Percentiles rank a stretch among this genome's conserved stretches.
phyloP scores from a whole-genome alignment of 371 early-diverging fungal species.

The Actinomucor elegans region DNA sequence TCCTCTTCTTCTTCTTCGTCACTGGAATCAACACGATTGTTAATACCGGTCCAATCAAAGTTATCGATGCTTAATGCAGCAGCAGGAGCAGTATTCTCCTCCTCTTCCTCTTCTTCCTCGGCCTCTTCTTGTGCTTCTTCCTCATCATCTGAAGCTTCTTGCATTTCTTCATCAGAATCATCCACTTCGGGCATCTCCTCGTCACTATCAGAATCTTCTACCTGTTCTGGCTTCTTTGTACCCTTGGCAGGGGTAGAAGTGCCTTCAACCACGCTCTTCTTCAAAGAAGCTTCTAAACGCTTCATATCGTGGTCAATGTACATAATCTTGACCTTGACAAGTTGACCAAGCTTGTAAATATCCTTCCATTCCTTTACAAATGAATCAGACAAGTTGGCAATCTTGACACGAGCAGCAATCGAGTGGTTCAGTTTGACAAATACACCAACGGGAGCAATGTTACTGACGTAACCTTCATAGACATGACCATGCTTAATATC shows the following conservation, averaged over 20 bases:
- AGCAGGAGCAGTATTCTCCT: conserved; percentile 32
- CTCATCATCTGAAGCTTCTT: conserved; percentile 41
- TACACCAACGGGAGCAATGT: conserved; percentile 70
- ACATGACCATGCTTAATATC: conserved; percentile 58
- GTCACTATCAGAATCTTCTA: conserved; percentile 44
- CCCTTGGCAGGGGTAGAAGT: conserved; percentile 31
- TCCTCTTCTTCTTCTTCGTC: conserved; percentile 34
- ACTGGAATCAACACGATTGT: conserved; percentile 32
- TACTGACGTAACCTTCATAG: conserved; percentile 75
- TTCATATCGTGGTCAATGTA: conserved; percentile 57
- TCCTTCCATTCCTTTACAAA: conserved; percentile 82
- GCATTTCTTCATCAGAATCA: conserved; percentile 42
- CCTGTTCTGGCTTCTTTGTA: conserved; percentile 21
- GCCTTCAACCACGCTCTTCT: conserved; percentile 40
- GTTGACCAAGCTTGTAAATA: conserved; percentile 69
- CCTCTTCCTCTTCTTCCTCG: conserved; percentile 53
- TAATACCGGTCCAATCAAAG: conserved; percentile 65
- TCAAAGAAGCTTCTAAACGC: conserved; percentile 65
- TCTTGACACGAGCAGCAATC: conserved; percentile 78
- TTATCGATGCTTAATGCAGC: conserved; percentile 42
- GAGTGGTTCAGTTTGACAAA: conserved; percentile 72
- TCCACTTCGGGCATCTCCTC: conserved; percentile 41
- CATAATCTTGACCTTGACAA: conserved; percentile 76
- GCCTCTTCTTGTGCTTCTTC: conserved; percentile 53
- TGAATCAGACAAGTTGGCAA: conserved; percentile 84